Base-by-base conservation (phyloP, 768 basidiomycete genomes). In the Gymnopilus dilepis region DNA sequence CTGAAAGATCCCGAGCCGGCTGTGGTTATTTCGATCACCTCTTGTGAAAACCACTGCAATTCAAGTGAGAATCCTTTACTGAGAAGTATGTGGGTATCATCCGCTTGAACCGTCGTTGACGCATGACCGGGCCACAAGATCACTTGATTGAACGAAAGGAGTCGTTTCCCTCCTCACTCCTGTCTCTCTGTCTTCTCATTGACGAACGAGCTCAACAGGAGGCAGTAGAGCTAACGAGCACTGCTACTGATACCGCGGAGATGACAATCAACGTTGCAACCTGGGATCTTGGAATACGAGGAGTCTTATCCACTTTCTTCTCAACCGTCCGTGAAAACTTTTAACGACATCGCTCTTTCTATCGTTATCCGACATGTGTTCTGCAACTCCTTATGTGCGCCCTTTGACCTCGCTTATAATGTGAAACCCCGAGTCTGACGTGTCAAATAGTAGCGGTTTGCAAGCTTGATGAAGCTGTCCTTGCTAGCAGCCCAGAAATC, bases 61-160 rank as follows among this genome's bases (percentile, higher is more conserved):
- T 54, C 28, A 13, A 24, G n/a, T 37, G 12, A 54, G 38, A 40
- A 40, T 38, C 34, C 52, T 38, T 40, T 11, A 5, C 22, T 40
- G 13, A n/a, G 22, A 15, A 34, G 22, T 21, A 47, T 22, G 13
- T 26, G 21, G 19, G 15, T 38, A 22, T 4, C 24, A 40, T 24
- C 15, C 21, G 52, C 28, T 19, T 45, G 24, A 30, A 7, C 28
- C 30, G 33, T 31, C 13, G 17, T 37, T 30, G 30, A 37, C 52
- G 28, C 52, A 55, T 55, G 59, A 60, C 34, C 52, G 11, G 5
- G 33, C 43, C 19, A 33, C 51, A 37, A 47, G 63, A 56, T 64
- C 63, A 61, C 28, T 60, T 60, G 59, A 60, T 58, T 55, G 34
- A 56, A 38, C 55, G 41, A 43, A 28, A 34, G 15, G 50, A 47